Percentiles rank a stretch among this genome's conserved stretches.
phyloP scores from a whole-genome alignment of 1,139 yeast genomes.

The Geotrichum cucujoidarum region DNA sequence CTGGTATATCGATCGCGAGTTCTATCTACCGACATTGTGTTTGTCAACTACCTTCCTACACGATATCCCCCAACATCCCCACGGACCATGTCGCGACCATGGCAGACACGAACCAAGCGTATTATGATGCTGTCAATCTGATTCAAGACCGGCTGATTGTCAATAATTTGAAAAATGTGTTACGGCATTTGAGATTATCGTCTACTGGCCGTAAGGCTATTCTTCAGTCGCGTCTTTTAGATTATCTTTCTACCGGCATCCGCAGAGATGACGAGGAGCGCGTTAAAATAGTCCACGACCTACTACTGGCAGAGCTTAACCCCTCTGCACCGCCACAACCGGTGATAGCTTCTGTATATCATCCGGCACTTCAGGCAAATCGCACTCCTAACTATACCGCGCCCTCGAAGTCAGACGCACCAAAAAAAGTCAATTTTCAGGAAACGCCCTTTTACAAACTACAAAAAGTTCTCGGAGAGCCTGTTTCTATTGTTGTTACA shows the following conservation, averaged over 20 bases:
- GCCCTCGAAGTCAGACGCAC: not conserved
- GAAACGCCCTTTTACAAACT: conserved; percentile 34
- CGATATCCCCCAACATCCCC: not conserved
- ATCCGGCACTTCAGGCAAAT: not conserved
- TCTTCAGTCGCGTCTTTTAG: conserved; percentile 30
- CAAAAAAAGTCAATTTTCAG: conserved; percentile 23
- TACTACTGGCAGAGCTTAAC: conserved; percentile 11
- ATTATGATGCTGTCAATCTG: conserved; percentile 10
- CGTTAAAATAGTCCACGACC: not conserved
- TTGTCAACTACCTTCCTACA: too few species aligned
- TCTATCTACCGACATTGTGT: too few species aligned
- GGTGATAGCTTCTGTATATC: not conserved
- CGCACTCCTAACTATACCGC: not conserved
- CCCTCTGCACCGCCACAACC: not conserved
- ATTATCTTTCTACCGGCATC: conserved; percentile 19
- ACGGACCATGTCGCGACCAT: conserved; percentile 9
- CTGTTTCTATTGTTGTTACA: conserved; percentile 26
- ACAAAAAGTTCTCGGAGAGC: conserved; percentile 24
- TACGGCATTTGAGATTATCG: conserved; percentile 25
- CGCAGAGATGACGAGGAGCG: conserved; percentile 12
- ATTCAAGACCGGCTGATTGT: conserved; percentile 27
- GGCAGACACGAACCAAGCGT: conserved; percentile 8
- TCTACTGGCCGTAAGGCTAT: conserved; percentile 33
- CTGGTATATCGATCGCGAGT: too few species aligned
- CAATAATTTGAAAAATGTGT: conserved; percentile 31